These are phyloP conservation scores for Astragalus membranaceus DNA, from an alignment of 306 rosid species.

Conservation along the genomic window DNA sequence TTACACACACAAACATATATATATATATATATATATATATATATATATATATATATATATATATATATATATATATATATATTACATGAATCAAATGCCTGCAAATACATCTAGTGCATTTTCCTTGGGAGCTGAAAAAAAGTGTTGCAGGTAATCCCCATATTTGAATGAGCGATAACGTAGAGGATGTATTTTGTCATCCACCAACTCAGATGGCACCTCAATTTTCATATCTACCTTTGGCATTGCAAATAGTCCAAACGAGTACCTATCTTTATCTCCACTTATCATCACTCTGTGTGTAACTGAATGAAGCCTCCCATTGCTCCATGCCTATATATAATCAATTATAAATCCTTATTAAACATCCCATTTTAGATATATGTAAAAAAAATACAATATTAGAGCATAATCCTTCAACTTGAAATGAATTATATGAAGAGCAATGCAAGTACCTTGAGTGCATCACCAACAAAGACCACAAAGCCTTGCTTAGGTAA, in stretches of 20 bases:
- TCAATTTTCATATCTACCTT: constrained; percentile 31
- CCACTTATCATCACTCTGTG: no score
- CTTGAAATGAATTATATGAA: no score
- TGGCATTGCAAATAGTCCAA: constrained; percentile 32
- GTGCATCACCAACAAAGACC: constrained; percentile 45
- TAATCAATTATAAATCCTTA: no score
- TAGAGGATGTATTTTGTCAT: no score
- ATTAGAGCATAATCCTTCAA: no score
- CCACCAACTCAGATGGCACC: constrained; percentile 44
- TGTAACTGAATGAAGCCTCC: no score
- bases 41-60: no score
- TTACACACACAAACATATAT: no score
- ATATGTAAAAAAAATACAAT: no score
- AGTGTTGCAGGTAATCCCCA: constrained; percentile 29
- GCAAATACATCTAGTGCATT: constrained; percentile 46
- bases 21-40: no score
- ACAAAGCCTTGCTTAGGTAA: constrained; percentile 30
- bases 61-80: background rate
- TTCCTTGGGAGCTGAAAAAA: constrained; percentile 22
- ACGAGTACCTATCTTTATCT: constrained; percentile 39
- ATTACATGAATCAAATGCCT: constrained; percentile 15
- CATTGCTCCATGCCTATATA: no score
- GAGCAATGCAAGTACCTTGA: constrained; percentile 28
- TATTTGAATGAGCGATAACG: constrained; percentile 36
- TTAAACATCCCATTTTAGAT: no score